Percentiles rank a stretch among this genome's conserved stretches.
phyloP scores from a whole-genome alignment of 163 green algal species.

The Scenedesmus sp. region DNA sequence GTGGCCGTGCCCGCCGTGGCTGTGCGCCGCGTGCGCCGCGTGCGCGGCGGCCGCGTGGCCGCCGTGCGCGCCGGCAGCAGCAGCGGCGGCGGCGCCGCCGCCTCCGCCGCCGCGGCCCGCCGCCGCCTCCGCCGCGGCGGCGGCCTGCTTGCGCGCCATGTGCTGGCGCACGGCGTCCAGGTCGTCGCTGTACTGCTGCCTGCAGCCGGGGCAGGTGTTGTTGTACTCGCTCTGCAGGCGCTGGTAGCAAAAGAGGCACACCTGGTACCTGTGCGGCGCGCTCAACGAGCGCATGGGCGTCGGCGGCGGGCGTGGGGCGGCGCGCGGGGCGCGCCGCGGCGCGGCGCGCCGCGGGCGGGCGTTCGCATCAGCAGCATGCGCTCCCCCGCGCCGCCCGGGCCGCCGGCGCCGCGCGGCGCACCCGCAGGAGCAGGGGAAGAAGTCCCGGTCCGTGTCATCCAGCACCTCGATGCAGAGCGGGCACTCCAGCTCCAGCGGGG shows the following conservation, averaged over 20 bases:
- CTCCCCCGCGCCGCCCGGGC: too few relatives aligned
- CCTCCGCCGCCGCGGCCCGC: not conserved
- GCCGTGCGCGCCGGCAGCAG: not conserved
- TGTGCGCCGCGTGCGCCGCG: slow-evolving; percentile 5
- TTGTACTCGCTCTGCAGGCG: slow-evolving; percentile 65
- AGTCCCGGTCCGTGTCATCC: slow-evolving; percentile 70
- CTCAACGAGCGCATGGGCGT: not conserved
- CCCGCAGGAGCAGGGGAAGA: slow-evolving; percentile 75
- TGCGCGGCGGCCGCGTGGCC: not conserved
- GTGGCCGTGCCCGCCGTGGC: too few relatives aligned
- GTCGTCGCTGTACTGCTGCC: slow-evolving; percentile 64
- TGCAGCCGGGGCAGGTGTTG: slow-evolving; percentile 70
- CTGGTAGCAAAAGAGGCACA: slow-evolving; percentile 76
- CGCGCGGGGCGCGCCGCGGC: too few relatives aligned
- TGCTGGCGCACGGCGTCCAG: slow-evolving; percentile 46
- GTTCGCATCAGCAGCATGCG: too few relatives aligned
- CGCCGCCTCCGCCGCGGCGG: not conserved
- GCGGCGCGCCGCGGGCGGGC: too few relatives aligned
- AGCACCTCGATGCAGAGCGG: slow-evolving; percentile 68
- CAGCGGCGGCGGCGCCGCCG: not conserved
- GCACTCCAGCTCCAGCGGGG: slow-evolving; percentile 35
- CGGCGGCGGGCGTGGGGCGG: not conserved
- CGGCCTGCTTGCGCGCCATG: slow-evolving; percentile 26
- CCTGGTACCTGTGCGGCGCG: slow-evolving; percentile 64
- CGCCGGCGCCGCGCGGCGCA: slow-evolving; percentile 42